Evolutionary conservation across 2,329 filamentous ascomycete species (phyloP).

Genomic region (Penicillium sp.): DNA sequence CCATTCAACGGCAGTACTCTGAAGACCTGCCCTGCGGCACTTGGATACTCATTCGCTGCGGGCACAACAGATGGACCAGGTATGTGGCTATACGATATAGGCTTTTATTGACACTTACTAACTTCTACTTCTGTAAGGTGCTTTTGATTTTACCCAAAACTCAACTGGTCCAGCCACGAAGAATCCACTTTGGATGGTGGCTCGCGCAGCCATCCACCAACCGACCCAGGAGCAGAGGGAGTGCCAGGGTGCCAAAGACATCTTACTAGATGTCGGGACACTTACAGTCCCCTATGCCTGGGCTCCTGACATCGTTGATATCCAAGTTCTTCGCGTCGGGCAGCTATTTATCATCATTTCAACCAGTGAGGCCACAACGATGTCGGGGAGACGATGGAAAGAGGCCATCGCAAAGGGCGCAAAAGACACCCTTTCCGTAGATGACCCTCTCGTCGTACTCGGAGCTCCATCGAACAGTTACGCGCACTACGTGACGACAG

Average conservation of each 20-base stretch:
- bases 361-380: constrained; percentile 87
- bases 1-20: constrained; percentile 66
- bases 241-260: constrained; percentile 82
- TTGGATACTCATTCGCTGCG: constrained; percentile 91
- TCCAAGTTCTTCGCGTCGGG: constrained; percentile 83
- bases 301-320: constrained; percentile 89
- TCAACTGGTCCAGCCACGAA: constrained; percentile 70
- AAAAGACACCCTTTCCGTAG: constrained; percentile 54
- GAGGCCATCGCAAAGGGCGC: constrained; percentile 66
- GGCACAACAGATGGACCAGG: constrained; percentile 92
- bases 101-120: too few species aligned
- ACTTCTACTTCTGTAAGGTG: constrained; percentile 57
- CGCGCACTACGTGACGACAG: constrained; percentile 77
- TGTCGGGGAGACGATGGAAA: constrained; percentile 88
- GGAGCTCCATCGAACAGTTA: constrained; percentile 92
- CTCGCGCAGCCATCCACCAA: constrained; percentile 71
- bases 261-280: constrained; percentile 86
- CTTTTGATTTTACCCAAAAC: constrained; percentile 82
- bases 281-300: constrained; percentile 78
- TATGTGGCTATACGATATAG: neutral
- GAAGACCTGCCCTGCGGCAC: constrained; percentile 79
- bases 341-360: constrained; percentile 83
- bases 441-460: constrained; percentile 73
- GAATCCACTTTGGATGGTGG: constrained; percentile 79
- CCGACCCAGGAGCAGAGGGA: constrained; percentile 70